A percentile compares a stretch with the other conserved stretches of the same genome.
phyloP scores from a whole-genome alignment of 106 monocot genomes.

The Apostasia shenzhenica region DNA sequence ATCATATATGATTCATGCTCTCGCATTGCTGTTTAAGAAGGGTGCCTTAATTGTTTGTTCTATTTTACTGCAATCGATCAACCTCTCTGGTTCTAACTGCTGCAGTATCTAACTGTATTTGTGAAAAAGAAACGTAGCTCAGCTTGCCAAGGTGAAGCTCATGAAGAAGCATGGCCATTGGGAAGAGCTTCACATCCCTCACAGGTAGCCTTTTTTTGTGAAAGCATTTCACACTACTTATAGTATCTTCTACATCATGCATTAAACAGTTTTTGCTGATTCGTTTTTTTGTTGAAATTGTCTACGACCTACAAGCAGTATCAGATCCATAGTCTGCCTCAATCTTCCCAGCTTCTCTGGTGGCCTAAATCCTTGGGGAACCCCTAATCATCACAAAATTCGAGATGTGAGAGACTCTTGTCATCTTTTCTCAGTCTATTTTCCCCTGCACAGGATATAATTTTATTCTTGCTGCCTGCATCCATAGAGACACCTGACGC shows the following conservation, averaged over 20 bases:
- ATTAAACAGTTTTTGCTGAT: no score
- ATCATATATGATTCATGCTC: no score
- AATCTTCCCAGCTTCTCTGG: constrained; percentile 97
- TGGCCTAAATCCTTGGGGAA: constrained; percentile 98
- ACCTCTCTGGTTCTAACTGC: no score
- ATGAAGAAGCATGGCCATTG: constrained; percentile 63
- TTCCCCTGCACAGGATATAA: not conserved
- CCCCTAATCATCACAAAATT: constrained; percentile 44
- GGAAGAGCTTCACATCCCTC: constrained; percentile 65
- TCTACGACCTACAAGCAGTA: constrained; percentile 29
- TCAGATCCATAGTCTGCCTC: constrained; percentile 81
- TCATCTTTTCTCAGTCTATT: not conserved
- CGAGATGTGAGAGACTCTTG: constrained; percentile 54
- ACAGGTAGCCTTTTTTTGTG: constrained; percentile 24
- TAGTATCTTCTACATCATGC: no score
- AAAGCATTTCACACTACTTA: no score
- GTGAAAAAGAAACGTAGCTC: constrained; percentile 58
- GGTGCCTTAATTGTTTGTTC: no score
- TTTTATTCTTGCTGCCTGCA: not conserved
- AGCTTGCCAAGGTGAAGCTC: constrained; percentile 70
- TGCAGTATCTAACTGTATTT: no score
- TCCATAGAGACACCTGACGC: constrained; percentile 51
- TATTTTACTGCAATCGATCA: no score
- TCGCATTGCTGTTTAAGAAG: no score
- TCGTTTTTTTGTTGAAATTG: no score